Conservation (phyloP, 306 rosid species). For the Sechiopsis laciniata region DNA sequence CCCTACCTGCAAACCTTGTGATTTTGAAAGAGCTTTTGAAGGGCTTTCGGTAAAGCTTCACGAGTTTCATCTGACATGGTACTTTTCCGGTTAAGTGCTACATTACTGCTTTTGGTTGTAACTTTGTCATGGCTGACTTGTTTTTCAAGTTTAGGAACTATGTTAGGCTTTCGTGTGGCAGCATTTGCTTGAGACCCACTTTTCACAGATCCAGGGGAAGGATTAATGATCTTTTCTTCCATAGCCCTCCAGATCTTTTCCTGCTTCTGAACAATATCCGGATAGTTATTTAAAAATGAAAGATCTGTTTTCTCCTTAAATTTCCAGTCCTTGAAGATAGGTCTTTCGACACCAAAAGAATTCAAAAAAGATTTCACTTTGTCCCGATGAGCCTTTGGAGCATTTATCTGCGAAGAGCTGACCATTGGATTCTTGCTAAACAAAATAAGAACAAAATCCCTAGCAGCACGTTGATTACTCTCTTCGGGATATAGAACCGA, state of each 20-base stretch:
- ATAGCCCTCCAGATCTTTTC: slow-evolving; percentile 32
- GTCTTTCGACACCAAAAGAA: slow-evolving; percentile 46
- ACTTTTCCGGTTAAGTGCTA: slow-evolving; percentile 34
- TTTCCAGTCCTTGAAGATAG: slow-evolving; percentile 37
- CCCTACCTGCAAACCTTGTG: slow-evolving; percentile 85
- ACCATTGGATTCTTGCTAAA: slow-evolving; percentile 49
- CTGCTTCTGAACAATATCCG: slow-evolving; percentile 48
- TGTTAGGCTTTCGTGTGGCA: slow-evolving; percentile 31
- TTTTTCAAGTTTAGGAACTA: slow-evolving; percentile 29
- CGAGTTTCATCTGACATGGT: slow-evolving; percentile 74
- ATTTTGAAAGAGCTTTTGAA: slow-evolving; percentile 51
- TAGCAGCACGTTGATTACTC: slow-evolving; percentile 32
- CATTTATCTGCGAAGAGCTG: slow-evolving; percentile 35
- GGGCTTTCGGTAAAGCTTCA: slow-evolving; percentile 64
- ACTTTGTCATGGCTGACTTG: slow-evolving; percentile 36
- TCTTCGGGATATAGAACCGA: slow-evolving; percentile 32
- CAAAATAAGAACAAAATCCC: slow-evolving; percentile 44
- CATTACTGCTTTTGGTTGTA: slow-evolving; percentile 31
- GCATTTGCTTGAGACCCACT: slow-evolving; percentile 31
- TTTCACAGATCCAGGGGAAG: slow-evolving; percentile 28
- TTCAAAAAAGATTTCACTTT: slow-evolving; percentile 35
- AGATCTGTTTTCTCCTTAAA: slow-evolving; percentile 38
- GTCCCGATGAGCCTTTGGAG: slow-evolving; percentile 27
- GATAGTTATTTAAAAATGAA: slow-evolving; percentile 52
- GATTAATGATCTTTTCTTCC: slow-evolving; percentile 24